Conservation (phyloP, 345 rosid genomes). For the Psidium friedrichsthalianum region DNA sequence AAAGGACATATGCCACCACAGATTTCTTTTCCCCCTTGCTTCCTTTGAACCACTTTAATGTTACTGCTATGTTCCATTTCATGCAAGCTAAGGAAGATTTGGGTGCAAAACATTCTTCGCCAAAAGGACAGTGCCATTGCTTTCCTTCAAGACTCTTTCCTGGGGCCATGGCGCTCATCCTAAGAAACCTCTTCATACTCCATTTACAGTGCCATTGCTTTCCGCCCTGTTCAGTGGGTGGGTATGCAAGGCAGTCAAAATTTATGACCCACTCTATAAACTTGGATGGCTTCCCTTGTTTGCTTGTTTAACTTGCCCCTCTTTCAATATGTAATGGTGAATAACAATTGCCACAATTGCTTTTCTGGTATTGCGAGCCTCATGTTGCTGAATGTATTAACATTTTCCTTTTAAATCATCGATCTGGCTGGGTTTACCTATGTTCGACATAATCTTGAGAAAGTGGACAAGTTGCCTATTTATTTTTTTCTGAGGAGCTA, state of each 20-base stretch:
- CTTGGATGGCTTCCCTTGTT: background rate
- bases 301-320: background rate
- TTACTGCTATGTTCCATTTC: background rate
- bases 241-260: background rate
- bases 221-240: background rate
- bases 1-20: background rate
- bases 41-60: background rate
- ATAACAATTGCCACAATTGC: background rate
- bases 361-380: background rate
- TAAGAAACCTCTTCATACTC: background rate
- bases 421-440: background rate
- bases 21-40: background rate
- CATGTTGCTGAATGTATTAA: background rate
- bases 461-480: background rate
- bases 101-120: background rate
- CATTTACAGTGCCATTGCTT: background rate
- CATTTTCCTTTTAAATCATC: background rate
- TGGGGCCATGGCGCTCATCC: background rate
- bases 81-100: background rate
- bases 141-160: background rate
- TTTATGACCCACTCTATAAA: background rate
- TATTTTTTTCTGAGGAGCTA: background rate
- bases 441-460: background rate
- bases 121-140: background rate
- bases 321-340: background rate